Evolutionary conservation across 1,284 basidiomycete species (phyloP), one percentile per base, ranked within the genome.

Genomic region (Austroboletus niveus): DNA sequence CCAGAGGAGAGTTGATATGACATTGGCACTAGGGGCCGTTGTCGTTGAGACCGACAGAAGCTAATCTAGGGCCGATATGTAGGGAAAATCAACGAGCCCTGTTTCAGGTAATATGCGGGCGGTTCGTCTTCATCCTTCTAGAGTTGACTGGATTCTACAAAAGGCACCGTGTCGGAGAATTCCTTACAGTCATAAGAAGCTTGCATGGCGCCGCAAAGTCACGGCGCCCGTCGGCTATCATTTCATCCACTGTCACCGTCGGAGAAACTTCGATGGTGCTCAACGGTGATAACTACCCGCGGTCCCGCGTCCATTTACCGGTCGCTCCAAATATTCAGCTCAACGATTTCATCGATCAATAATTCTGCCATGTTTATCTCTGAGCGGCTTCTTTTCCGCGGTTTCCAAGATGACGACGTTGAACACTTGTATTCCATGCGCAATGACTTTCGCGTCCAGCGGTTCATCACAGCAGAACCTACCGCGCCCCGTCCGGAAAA

Each of bases 401-500:
- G 45, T 32, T 42, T 51, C 30, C 34, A 47, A 24, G 57, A 59
- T 8, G 34, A 48, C 9, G 47, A 57, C 11, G 30, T 52, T 9
- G 47, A 49, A 8, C 47, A 56, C 30, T 52, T 72, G 40, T 54
- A 64, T 10, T 45, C 55, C n/a, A 48, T 74, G 17, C 60, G 58
- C 48, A 73, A 70, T 42, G 64, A 73, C 49, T 52, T 55, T 24
- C 57, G 56, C 32, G 60, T 72, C 35, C 63, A 62, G 43, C 63
- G 55, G 8, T 58, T 60, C 43, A 54, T 69, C 45, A 64, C 62
- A 14, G 55, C 54, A 22, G 63, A 63, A 22, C 61, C 63, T 43
- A 52, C 68, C 42, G 57, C 64, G 11, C 68, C 71, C 10, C 56
- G 49, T 17, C 61, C 60, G 31, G 47, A 57, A 12, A 65, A 65